Percentiles rank a stretch among this genome's conserved stretches.
Conservation (phyloP, 164 flowering plant species). For the Saururus chinensis region DNA sequence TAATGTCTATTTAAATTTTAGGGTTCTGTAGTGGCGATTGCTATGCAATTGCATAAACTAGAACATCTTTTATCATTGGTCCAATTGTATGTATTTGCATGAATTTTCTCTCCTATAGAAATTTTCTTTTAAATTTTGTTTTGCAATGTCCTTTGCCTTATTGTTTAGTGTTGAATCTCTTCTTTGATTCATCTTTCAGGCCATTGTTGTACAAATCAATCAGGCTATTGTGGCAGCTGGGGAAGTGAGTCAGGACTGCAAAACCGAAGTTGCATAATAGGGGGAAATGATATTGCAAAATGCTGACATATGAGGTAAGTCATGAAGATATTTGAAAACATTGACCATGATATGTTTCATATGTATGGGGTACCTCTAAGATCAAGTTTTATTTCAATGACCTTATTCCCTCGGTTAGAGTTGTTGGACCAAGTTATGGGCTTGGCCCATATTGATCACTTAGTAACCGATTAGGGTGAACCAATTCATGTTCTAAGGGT, state of each 20-base stretch:
- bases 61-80: constrained; percentile 80
- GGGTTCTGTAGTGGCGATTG: constrained; percentile 70
- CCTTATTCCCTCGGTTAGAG: no score
- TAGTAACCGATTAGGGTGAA: no score
- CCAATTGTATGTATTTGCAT: constrained; percentile 48
- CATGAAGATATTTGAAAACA: no score
- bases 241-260: constrained; percentile 69
- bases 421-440: no score
- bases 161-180: neutral
- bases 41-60: constrained; percentile 87
- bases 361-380: no score
- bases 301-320: neutral
- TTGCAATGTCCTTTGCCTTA: no score
- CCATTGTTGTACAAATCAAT: constrained; percentile 66
- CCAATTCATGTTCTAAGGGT: no score
- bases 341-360: no score
- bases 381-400: no score
- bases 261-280: no score
- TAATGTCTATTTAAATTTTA: constrained; percentile 16
- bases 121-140: neutral
- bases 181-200: constrained; percentile 24
- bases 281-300: neutral
- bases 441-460: no score
- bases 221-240: constrained; percentile 88
- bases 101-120: neutral